phyloP scores from a whole-genome alignment of 2,329 filamentous ascomycete species.

The Pseudogymnoascus sp. region DNA sequence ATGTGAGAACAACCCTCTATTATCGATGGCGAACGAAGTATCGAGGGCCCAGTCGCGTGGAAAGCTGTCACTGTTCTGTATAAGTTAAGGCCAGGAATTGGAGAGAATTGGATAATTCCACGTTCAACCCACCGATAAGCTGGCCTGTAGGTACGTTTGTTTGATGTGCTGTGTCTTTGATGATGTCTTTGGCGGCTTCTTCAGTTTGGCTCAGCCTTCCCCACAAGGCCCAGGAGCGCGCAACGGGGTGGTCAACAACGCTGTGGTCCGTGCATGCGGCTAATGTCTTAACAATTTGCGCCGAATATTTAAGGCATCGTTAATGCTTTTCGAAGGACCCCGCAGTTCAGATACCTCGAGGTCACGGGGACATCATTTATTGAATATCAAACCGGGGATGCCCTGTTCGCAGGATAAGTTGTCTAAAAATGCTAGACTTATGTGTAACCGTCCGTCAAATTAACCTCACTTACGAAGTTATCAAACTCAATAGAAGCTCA shows the following conservation, averaged over 20 bases:
- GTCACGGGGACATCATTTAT: not conserved
- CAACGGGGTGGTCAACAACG: slow-evolving; percentile 3
- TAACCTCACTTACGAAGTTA: not conserved
- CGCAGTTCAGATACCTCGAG: not conserved
- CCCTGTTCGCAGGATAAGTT: not conserved
- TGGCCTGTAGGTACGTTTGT: not conserved
- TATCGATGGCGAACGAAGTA: not conserved
- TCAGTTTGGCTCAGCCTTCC: slow-evolving; percentile 2
- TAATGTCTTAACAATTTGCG: not conserved
- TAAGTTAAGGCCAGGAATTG: not conserved
- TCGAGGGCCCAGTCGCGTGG: not conserved
- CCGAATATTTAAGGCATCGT: not conserved
- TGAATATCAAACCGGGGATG: not conserved
- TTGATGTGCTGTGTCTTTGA: not conserved
- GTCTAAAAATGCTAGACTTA: not conserved
- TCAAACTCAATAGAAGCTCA: not conserved
- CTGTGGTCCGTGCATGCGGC: not conserved
- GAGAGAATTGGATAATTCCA: not conserved
- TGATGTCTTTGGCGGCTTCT: not conserved
- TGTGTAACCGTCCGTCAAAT: not conserved
- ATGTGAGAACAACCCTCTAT: not conserved
- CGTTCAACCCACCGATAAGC: not conserved
- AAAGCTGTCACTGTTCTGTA: not conserved
- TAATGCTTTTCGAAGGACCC: not conserved
- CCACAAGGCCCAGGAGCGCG: slow-evolving; percentile 1